Evolutionary conservation across 129 eudicot genomes (phyloP), one percentile per base, ranked within the genome.

Genomic region (sunflower (Helianthus annuus)): DNA sequence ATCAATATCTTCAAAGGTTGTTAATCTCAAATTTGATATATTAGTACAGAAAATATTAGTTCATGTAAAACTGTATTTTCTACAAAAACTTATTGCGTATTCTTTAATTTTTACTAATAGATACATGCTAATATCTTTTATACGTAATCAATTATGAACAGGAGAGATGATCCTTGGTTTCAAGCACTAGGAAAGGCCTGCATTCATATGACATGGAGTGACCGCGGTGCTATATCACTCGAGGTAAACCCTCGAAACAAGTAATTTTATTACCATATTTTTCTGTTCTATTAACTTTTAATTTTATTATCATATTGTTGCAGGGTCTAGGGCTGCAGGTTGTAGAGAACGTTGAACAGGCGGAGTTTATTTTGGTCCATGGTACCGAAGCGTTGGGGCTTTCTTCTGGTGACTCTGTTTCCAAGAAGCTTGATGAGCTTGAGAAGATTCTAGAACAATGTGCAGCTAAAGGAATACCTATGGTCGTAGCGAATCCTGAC

Each of bases 401-500:
- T 81, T 48, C 97, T 56, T 90, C 91, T 72, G 99, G 99, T n/a
- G 80, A 86, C 67, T 83, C 86, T 64, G 34, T 78, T 70, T 77
- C 91, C 27, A 85, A 48, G 85, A 74, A 68, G 15, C 77, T 93
- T 54, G 91, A 83, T 68, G 97, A 87, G 62, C 97, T 94, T 70
- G 91, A 94, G 70, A 85, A 78, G 78, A 72, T 94, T 75, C 69
- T 94, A 74, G 96, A 84, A 56, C 80, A 86, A 66, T 90, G 93
- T 79, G 97, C 86, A 49, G 77, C 77, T 58, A 90, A 88, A 79
- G 74, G 75, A 66, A 86, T 94, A 38, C 97, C 97, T 39, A 90
- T 90, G 99, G 99, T 94, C 15, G 97, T 94, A 29, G 99, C 97
- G 63, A 94, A 94, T 88, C 99, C 99, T 2, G 99, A 94, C 75